Percentiles rank a stretch among this genome's conserved stretches.
These are phyloP conservation scores for Spizellomyces sp. DNA, from an alignment of 192 early-diverging fungal genomes.

Conservation along the genomic window DNA sequence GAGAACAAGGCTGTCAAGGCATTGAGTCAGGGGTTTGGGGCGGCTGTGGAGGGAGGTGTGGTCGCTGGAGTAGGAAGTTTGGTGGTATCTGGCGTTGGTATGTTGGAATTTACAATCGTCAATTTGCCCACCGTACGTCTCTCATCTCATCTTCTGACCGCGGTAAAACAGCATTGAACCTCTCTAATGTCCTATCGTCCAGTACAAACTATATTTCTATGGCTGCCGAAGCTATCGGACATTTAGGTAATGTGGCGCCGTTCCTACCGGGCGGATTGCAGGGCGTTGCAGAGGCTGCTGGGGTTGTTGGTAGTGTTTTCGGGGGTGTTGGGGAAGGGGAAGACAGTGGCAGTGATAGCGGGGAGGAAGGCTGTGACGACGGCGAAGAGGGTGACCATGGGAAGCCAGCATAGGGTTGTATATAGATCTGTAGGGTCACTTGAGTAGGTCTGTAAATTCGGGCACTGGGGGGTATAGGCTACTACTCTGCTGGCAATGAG, in stretches of 20 bases:
- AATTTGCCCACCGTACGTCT: not conserved
- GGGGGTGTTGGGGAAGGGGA: constrained; percentile 11
- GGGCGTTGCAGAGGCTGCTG: constrained; percentile 32
- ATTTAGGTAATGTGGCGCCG: constrained; percentile 37
- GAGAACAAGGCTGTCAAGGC: constrained; percentile 24
- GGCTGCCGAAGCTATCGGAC: constrained; percentile 32
- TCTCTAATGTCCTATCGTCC: not conserved
- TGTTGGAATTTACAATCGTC: constrained; percentile 1
- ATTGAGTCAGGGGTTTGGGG: constrained; percentile 24
- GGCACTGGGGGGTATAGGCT: too few species aligned
- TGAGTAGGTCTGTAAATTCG: too few species aligned
- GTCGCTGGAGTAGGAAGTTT: constrained; percentile 36
- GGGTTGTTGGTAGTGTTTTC: constrained; percentile 12
- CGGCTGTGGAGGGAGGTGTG: constrained; percentile 36
- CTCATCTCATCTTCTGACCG: constrained; percentile 1
- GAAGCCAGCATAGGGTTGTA: not conserved
- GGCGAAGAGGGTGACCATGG: not conserved
- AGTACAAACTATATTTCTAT: constrained; percentile 22
- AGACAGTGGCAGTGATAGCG: constrained; percentile 2
- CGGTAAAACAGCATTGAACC: constrained; percentile 1
- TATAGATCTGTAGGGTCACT: too few species aligned
- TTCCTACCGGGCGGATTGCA: constrained; percentile 30
- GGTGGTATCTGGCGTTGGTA: constrained; percentile 35
- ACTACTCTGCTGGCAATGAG: too few species aligned
- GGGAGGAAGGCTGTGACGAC: constrained; percentile 15